Percentiles rank a stretch among this genome's conserved stretches.
phyloP scores from a whole-genome alignment of 352 stramenopile species.

The Phytopythium sindhum region DNA sequence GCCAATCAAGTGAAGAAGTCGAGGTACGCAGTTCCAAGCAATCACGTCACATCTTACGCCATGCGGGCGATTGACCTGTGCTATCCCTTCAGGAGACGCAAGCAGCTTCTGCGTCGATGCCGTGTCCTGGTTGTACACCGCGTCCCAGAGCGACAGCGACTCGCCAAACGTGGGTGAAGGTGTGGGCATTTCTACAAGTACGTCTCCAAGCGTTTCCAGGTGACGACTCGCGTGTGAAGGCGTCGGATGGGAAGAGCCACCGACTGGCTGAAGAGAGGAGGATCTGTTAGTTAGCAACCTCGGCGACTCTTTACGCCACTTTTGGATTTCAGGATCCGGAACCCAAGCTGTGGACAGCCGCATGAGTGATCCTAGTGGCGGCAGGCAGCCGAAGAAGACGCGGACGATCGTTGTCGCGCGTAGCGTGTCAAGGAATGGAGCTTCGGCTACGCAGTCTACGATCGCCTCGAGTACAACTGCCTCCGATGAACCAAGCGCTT shows the following conservation, averaged over 20 bases:
- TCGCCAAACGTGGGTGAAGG: slow-evolving; percentile 43
- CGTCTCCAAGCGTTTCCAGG: neutral
- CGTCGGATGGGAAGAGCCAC: slow-evolving; percentile 13
- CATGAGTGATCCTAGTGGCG: neutral
- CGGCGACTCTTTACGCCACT: neutral
- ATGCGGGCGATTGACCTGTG: slow-evolving; percentile 50
- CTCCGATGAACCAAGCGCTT: neutral
- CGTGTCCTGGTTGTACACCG: slow-evolving; percentile 47
- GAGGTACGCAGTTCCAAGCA: neutral
- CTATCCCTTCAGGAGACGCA: slow-evolving; percentile 13
- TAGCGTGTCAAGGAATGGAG: slow-evolving; percentile 13
- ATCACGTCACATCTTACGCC: slow-evolving; percentile 21
- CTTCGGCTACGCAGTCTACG: neutral
- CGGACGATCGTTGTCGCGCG: slow-evolving; percentile 58
- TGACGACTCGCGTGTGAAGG: slow-evolving; percentile 11
- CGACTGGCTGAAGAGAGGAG: too few species aligned
- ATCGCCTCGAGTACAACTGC: neutral
- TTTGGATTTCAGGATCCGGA: neutral
- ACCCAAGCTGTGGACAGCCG: neutral
- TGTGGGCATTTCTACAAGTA: slow-evolving; percentile 7
- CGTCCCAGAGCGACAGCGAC: slow-evolving; percentile 50
- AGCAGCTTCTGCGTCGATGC: slow-evolving; percentile 38
- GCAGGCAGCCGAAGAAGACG: slow-evolving; percentile 18
- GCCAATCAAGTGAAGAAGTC: neutral
- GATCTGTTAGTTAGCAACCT: neutral